These are phyloP conservation scores for Elsinoe fawcettii DNA, from an alignment of 2,329 filamentous ascomycete genomes.

Conservation along the genomic window DNA sequence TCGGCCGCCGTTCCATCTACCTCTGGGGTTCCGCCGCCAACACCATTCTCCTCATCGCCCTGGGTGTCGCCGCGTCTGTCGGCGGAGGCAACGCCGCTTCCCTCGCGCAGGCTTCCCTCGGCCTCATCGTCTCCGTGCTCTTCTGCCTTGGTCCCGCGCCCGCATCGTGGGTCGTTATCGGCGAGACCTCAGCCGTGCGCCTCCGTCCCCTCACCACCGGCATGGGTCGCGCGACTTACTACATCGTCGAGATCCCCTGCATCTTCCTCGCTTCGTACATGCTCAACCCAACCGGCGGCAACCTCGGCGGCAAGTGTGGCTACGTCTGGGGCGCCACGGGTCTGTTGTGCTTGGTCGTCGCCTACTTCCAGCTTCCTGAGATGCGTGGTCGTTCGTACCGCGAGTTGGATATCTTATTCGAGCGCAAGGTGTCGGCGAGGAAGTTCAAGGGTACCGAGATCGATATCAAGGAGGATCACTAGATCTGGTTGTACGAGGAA, in stretches of 20 bases:
- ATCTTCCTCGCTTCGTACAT: constrained; percentile 54
- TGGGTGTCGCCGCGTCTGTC: constrained; percentile 53
- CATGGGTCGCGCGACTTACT: constrained; percentile 56
- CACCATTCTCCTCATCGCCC: constrained; percentile 46
- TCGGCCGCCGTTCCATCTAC: constrained; percentile 58
- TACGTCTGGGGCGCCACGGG: constrained; percentile 43
- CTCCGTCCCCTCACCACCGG: constrained; percentile 59
- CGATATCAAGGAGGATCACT: constrained; percentile 37
- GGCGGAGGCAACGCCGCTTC: constrained; percentile 33
- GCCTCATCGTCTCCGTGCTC: constrained; percentile 57
- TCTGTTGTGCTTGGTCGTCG: constrained; percentile 34
- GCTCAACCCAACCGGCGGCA: constrained; percentile 46
- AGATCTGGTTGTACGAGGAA: constrained; percentile 14
- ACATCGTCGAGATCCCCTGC: constrained; percentile 57
- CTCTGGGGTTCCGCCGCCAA: constrained; percentile 53
- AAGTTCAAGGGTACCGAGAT: constrained; percentile 41
- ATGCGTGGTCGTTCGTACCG: constrained; percentile 40
- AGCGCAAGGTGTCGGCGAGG: constrained; percentile 35
- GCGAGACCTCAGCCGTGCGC: constrained; percentile 58
- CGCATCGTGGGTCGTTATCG: constrained; percentile 59
- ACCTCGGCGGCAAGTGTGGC: constrained; percentile 37
- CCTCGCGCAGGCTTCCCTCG: constrained; percentile 54
- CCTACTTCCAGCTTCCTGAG: constrained; percentile 40
- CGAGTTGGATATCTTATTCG: constrained; percentile 41
- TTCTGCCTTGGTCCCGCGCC: constrained; percentile 57